Percentiles rank a stretch among this genome's conserved stretches.
Conservation (phyloP, 73 alveolate species). For the Paramecium octaurelia region DNA sequence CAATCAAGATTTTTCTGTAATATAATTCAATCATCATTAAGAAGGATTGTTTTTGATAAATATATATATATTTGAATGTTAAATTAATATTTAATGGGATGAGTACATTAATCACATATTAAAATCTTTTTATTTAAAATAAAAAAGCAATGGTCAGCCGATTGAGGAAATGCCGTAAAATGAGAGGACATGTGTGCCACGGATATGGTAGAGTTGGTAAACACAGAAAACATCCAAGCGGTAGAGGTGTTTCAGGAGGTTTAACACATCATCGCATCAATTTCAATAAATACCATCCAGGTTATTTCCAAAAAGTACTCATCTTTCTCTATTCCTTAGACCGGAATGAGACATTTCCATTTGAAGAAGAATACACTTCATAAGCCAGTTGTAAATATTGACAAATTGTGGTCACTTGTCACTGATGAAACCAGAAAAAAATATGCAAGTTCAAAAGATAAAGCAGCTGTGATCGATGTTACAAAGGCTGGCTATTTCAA, state of each 20-base stretch:
- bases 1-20: background rate
- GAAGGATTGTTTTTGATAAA: background rate
- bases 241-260: conserved; percentile 97
- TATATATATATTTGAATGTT: background rate
- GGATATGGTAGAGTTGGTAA: conserved; percentile 98
- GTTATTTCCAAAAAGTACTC: conserved; percentile 94
- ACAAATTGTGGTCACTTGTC: conserved; percentile 92
- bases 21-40: background rate
- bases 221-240: conserved; percentile 97
- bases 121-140: conserved; percentile 16
- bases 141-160: conserved; percentile 76
- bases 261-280: conserved; percentile 87
- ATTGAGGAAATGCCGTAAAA: conserved; percentile 89
- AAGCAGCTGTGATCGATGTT: conserved; percentile 95
- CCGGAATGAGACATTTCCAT: conserved; percentile 98
- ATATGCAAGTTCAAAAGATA: conserved; percentile 80
- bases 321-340: background rate
- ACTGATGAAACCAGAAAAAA: conserved; percentile 90
- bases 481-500: conserved; percentile 95
- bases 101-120: conserved; percentile 1
- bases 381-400: conserved; percentile 90
- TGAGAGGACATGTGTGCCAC: conserved; percentile 94
- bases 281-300: conserved; percentile 95
- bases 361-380: conserved; percentile 88
- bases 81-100: background rate